A percentile compares a stretch with the other conserved stretches of the same genome.
phyloP scores from a whole-genome alignment of 2,329 filamentous ascomycete genomes.

The Alternaria brassicicola region DNA sequence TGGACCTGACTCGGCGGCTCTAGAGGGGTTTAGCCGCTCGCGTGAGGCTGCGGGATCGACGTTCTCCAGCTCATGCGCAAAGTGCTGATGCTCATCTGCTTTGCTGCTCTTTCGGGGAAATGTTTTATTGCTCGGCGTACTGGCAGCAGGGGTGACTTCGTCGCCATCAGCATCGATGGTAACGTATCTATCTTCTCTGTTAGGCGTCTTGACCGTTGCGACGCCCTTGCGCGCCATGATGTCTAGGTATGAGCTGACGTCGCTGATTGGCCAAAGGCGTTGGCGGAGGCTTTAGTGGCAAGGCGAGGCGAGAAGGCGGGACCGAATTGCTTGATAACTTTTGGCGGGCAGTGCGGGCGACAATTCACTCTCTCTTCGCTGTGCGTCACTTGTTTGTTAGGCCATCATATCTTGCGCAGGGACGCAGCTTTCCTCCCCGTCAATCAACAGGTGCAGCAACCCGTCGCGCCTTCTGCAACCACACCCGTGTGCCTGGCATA shows the following conservation, averaged over 20 bases:
- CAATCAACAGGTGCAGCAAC: constrained; percentile 12
- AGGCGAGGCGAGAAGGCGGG: constrained; percentile 35
- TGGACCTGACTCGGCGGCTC: constrained; percentile 9
- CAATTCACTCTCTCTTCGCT: constrained; percentile 14
- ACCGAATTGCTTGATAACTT: constrained; percentile 31
- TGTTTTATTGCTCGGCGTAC: not conserved
- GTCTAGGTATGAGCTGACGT: constrained; percentile 16
- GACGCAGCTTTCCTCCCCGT: constrained; percentile 9
- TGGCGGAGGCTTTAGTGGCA: constrained; percentile 26
- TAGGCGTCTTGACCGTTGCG: constrained; percentile 30
- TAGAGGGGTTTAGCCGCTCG: constrained; percentile 29
- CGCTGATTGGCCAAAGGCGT: constrained; percentile 28
- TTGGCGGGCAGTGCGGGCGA: constrained; percentile 21
- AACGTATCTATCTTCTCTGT: constrained; percentile 24
- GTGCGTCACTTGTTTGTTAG: constrained; percentile 14
- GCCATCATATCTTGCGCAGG: constrained; percentile 1
- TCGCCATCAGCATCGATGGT: constrained; percentile 18
- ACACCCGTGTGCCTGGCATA: constrained; percentile 16
- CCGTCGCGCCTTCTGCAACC: constrained; percentile 27
- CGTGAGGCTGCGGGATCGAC: constrained; percentile 17
- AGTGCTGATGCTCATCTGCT: not conserved
- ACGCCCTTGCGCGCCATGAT: constrained; percentile 33
- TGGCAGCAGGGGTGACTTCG: not conserved
- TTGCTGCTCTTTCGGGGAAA: not conserved
- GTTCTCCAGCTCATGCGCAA: constrained; percentile 13